Conservation (phyloP, 106 monocot genomes). For the Posidonia australis region DNA sequence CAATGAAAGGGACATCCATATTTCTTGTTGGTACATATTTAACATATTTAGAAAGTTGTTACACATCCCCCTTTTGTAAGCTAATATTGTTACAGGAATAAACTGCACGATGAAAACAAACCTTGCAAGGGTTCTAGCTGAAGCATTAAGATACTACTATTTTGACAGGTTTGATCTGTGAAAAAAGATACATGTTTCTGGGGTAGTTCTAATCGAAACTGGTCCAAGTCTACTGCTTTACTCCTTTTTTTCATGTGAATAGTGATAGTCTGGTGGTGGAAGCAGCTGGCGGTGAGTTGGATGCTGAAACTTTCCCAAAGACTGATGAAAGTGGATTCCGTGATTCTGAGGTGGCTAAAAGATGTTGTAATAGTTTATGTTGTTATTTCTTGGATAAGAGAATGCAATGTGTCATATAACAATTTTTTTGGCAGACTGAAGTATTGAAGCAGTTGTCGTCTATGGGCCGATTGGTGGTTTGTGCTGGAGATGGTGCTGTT, state of each 20-base stretch:
- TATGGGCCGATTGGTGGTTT: constrained; percentile 89
- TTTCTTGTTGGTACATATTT: constrained; percentile 61
- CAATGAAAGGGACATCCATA: constrained; percentile 71
- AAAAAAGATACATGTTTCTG: not conserved
- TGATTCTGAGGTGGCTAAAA: constrained; percentile 55
- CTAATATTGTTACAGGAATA: constrained; percentile 39
- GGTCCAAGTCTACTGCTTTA: constrained; percentile 5
- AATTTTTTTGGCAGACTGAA: constrained; percentile 64
- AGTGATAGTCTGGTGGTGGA: constrained; percentile 76
- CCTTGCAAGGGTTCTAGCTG: constrained; percentile 59
- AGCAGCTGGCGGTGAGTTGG: constrained; percentile 40
- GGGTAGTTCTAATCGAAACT: not conserved
- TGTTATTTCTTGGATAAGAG: not conserved
- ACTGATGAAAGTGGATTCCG: constrained; percentile 54
- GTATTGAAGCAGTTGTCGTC: constrained; percentile 86
- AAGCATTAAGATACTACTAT: constrained; percentile 69
- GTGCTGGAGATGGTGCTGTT: constrained; percentile 80
- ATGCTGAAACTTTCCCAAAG: constrained; percentile 36
- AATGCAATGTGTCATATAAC: not conserved
- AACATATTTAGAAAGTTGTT: not conserved
- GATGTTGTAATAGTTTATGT: not conserved
- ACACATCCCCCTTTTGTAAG: not conserved
- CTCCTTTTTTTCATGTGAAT: constrained; percentile 8
- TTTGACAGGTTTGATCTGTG: constrained; percentile 56
- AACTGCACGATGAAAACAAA: constrained; percentile 57